A percentile compares a stretch with the other conserved stretches of the same genome.
Evolutionary conservation across 371 early-diverging fungal genomes (phyloP).

Genomic region (Saksenaea oblongispora): DNA sequence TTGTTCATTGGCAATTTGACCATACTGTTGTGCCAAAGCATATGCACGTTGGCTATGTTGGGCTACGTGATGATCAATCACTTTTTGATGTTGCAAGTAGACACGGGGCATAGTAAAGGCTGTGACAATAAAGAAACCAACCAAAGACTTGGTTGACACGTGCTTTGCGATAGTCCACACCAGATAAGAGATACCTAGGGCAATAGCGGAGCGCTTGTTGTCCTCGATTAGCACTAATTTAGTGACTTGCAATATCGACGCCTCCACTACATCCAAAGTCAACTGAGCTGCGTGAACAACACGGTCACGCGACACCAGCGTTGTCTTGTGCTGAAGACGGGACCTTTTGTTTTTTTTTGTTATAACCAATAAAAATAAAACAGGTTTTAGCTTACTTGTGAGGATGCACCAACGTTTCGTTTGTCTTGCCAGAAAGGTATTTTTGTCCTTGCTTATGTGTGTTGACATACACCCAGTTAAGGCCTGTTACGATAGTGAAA

Average conservation of each 20-base stretch:
- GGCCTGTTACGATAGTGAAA: conserved; percentile 51
- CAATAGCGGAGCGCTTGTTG: conserved; percentile 49
- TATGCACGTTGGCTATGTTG: conserved; percentile 34
- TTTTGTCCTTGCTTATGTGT: conserved; percentile 46
- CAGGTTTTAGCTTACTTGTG: conserved; percentile 26
- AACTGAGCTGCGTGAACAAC: conserved; percentile 38
- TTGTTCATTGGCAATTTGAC: conserved; percentile 29
- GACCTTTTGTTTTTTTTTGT: conserved; percentile 10
- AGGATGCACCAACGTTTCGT: conserved; percentile 44
- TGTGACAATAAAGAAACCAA: conserved; percentile 46
- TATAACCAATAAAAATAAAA: conserved; percentile 8
- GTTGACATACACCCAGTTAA: conserved; percentile 58
- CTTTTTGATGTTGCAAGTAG: conserved; percentile 53
- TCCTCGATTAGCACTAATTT: conserved; percentile 56
- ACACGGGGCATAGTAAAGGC: conserved; percentile 54
- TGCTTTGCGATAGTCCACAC: conserved; percentile 61
- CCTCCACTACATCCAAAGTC: conserved; percentile 50
- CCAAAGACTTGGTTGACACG: conserved; percentile 56
- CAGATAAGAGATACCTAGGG: conserved; percentile 46
- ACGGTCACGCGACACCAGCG: conserved; percentile 42
- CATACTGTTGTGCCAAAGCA: conserved; percentile 32
- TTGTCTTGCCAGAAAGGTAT: conserved; percentile 39
- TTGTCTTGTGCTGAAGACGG: conserved; percentile 32
- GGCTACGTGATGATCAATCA: conserved; percentile 55
- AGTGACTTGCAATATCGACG: conserved; percentile 47